These are phyloP conservation scores for Penicillium nucicola DNA, from an alignment of 495 filamentous ascomycete genomes.

Conservation along the genomic window DNA sequence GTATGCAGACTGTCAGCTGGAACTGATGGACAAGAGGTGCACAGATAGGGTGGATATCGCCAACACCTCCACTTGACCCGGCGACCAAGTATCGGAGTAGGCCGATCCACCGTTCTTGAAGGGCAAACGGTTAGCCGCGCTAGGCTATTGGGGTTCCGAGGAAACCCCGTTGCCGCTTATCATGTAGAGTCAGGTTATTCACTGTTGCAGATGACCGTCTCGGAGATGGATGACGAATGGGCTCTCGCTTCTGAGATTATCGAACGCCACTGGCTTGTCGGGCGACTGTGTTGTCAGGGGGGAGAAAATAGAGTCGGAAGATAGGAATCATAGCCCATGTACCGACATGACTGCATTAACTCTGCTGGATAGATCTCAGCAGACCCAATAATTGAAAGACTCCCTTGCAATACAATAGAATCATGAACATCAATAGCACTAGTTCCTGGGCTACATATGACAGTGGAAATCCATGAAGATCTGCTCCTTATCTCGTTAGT, in stretches of 20 bases:
- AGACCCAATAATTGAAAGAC: slow-evolving; percentile 1
- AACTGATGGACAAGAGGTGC: too few relatives aligned
- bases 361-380: not conserved
- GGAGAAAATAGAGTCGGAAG: too few relatives aligned
- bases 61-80: too few relatives aligned
- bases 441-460: not conserved
- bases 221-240: not conserved
- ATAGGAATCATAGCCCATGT: too few relatives aligned
- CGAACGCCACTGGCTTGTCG: too few relatives aligned
- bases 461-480: not conserved
- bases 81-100: not conserved
- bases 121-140: not conserved
- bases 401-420: not conserved
- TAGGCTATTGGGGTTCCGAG: not conserved
- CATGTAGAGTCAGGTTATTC: not conserved
- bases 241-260: too few relatives aligned
- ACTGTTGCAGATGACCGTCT: not conserved
- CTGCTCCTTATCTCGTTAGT: not conserved
- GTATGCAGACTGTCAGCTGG: too few relatives aligned
- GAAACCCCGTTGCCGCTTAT: not conserved
- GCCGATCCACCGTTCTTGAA: not conserved
- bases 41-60: too few relatives aligned
- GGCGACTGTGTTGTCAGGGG: too few relatives aligned
- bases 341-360: too few relatives aligned
- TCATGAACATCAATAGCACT: too few relatives aligned